phyloP scores from a whole-genome alignment of 257 asterid species.

The Voacanga thouarsii region DNA sequence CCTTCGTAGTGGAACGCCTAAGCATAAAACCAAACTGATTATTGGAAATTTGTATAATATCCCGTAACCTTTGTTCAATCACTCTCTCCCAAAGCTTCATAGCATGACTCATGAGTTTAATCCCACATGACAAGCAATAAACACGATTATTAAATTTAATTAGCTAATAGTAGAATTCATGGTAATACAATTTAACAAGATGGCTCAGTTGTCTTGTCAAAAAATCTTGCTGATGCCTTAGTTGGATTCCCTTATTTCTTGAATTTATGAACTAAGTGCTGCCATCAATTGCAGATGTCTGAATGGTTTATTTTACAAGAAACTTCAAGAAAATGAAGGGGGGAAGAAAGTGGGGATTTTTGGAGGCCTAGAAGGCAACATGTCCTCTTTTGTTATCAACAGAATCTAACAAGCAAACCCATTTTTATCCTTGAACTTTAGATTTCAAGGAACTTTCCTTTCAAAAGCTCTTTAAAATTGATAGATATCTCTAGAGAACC shows the following conservation, averaged over 20 bases:
- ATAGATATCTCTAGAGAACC: neutral
- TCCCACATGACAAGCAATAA: neutral
- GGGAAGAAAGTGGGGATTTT: neutral
- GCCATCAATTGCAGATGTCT: neutral
- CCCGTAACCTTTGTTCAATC: too few species aligned
- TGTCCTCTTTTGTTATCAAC: neutral
- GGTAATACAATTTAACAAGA: neutral
- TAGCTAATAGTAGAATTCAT: neutral
- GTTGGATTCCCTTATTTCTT: neutral
- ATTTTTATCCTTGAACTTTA: conserved; percentile 2
- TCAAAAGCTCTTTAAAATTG: neutral
- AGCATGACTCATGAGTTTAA: too few species aligned
- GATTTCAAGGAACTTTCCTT: neutral
- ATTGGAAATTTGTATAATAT: too few species aligned
- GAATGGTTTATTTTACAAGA: neutral
- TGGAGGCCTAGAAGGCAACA: neutral
- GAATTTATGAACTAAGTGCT: neutral
- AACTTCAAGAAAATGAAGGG: neutral
- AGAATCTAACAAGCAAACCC: neutral
- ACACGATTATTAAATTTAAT: neutral
- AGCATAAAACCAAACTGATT: too few species aligned
- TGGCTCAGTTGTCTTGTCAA: neutral
- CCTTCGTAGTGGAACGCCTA: too few species aligned
- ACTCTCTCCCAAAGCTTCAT: too few species aligned
- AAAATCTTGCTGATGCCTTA: neutral